Conservation (phyloP, 1,284 basidiomycete genomes). For the Ceratobasidium sp. region DNA sequence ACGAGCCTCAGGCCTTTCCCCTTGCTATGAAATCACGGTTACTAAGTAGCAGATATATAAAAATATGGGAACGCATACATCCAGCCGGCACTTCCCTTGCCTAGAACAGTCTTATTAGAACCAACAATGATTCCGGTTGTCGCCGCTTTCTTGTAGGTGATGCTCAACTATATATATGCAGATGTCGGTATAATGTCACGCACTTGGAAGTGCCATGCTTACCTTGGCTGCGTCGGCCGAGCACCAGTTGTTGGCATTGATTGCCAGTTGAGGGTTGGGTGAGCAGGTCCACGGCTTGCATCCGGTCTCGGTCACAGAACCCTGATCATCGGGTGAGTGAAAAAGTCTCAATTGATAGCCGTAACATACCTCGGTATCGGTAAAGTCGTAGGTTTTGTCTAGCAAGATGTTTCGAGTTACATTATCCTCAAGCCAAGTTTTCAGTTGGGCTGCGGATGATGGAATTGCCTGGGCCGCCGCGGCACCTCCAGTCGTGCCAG, state of each 20-base stretch:
- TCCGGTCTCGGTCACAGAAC: slow-evolving; percentile 37
- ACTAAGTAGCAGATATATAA: neutral
- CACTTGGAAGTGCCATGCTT: neutral
- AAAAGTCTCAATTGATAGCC: neutral
- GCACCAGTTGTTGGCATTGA: slow-evolving; percentile 40
- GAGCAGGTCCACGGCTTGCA: slow-evolving; percentile 48
- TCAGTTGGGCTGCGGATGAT: slow-evolving; percentile 46
- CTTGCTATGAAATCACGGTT: neutral
- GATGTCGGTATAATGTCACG: neutral
- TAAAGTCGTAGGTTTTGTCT: slow-evolving; percentile 48
- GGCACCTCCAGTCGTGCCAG: slow-evolving; percentile 49
- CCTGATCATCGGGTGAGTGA: neutral
- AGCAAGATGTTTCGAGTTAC: slow-evolving; percentile 49
- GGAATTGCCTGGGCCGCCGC: slow-evolving; percentile 46
- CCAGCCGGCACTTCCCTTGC: slow-evolving; percentile 1
- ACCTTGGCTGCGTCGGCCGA: neutral
- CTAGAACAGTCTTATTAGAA: slow-evolving; percentile 8
- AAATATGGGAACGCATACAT: slow-evolving; percentile 5
- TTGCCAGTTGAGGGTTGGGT: slow-evolving; percentile 48
- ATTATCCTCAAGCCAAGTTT: slow-evolving; percentile 46
- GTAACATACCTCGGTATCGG: slow-evolving; percentile 19
- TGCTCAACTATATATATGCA: slow-evolving; percentile 4
- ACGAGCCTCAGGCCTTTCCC: neutral
- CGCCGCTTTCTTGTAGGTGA: neutral
- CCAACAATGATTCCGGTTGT: neutral